These are phyloP conservation scores for Tulasnella sp. DNA, from an alignment of 768 basidiomycete genomes.

Conservation along the genomic window DNA sequence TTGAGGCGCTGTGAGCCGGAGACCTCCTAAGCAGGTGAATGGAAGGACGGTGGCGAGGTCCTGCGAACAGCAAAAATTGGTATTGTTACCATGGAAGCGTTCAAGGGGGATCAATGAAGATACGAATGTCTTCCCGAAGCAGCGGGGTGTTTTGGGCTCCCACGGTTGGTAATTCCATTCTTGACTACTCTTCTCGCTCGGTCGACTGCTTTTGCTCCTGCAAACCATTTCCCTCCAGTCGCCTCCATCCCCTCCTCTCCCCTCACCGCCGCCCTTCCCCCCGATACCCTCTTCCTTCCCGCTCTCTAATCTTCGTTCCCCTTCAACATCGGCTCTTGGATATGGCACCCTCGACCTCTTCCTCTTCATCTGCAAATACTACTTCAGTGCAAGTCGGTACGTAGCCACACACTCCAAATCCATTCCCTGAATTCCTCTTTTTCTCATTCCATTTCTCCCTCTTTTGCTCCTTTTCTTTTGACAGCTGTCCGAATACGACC, in stretches of 20 bases:
- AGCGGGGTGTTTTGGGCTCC: background rate
- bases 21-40: no score
- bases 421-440: constrained; percentile 17
- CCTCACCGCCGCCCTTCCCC: background rate
- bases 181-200: background rate
- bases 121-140: background rate
- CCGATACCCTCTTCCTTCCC: background rate
- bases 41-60: background rate
- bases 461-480: background rate
- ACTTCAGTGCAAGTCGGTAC: constrained; percentile 91
- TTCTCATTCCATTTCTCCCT: background rate
- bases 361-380: constrained; percentile 26
- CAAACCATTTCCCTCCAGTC: background rate
- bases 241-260: background rate
- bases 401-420: constrained; percentile 22
- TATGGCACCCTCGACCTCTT: background rate
- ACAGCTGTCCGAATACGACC: constrained; percentile 86
- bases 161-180: background rate
- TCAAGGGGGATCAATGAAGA: background rate
- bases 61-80: background rate
- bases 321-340: background rate
- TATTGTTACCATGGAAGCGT: background rate
- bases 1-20: background rate
- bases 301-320: background rate
- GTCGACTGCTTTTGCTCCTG: background rate